Evolutionary conservation across 352 stramenopile species (phyloP).

Genomic region (Plasmopara halstedii): DNA sequence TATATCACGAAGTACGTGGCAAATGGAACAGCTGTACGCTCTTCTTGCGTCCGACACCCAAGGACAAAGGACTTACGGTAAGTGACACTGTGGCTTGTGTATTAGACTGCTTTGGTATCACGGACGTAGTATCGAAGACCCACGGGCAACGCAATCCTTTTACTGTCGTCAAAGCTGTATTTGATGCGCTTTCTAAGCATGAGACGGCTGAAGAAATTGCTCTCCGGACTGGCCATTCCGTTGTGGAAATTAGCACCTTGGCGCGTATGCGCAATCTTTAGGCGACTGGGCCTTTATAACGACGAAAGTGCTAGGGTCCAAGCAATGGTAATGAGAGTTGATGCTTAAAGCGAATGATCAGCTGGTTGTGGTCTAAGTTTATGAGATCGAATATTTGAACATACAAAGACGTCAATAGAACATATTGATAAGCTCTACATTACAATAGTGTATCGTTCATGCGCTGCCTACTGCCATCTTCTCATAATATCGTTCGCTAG

Average conservation of each 20-base stretch:
- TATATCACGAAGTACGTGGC: conserved; percentile 89
- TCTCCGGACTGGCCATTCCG: conserved; percentile 86
- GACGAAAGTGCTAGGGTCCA: conserved; percentile 14
- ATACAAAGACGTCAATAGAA: no score
- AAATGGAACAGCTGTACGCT: conserved; percentile 95
- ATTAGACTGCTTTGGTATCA: conserved; percentile 90
- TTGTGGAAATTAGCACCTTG: conserved; percentile 74
- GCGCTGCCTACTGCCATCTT: conserved; percentile 20
- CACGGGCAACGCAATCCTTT: conserved; percentile 92
- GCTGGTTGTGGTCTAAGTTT: no score
- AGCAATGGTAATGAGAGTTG: conserved; percentile 12
- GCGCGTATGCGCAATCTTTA: conserved; percentile 68
- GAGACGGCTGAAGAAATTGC: conserved; percentile 91
- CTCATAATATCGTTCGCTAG: conserved; percentile 58
- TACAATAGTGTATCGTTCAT: conserved; percentile 2
- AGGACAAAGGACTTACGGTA: conserved; percentile 66
- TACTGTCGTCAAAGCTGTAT: conserved; percentile 92
- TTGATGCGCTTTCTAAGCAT: conserved; percentile 91
- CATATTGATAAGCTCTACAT: conserved; percentile 2
- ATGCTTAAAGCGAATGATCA: no score
- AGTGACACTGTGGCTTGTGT: conserved; percentile 78
- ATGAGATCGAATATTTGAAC: no score
- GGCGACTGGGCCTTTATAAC: background rate
- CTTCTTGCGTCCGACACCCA: conserved; percentile 70
- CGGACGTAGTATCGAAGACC: conserved; percentile 88